Conservation (phyloP, 192 early-diverging fungal species). For the Borealophlyctis nickersoniae region DNA sequence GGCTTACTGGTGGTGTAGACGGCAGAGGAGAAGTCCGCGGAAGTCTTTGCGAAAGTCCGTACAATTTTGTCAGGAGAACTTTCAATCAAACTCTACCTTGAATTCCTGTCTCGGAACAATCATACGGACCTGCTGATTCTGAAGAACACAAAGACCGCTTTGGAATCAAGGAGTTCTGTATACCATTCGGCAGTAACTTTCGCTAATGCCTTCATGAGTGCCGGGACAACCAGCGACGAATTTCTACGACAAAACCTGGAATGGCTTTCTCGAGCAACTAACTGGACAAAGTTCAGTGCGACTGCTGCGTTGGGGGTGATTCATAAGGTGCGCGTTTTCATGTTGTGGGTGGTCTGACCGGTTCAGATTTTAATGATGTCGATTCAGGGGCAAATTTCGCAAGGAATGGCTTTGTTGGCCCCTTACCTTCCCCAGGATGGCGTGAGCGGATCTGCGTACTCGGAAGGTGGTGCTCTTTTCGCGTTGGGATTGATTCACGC, state of each 20-base stretch:
- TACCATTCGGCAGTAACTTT: conserved; percentile 95
- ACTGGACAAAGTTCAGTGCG: conserved; percentile 99
- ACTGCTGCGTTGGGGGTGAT: conserved; percentile 97
- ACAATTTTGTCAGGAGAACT: conserved; percentile 86
- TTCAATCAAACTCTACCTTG: conserved; percentile 87
- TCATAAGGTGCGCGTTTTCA: conserved; percentile 74
- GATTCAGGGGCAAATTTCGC: conserved; percentile 77
- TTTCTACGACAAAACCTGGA: conserved; percentile 96
- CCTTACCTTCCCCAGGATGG: conserved; percentile 95
- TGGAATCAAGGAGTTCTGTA: conserved; percentile 88
- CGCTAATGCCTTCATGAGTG: conserved; percentile 97
- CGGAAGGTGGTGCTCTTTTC: conserved; percentile 96
- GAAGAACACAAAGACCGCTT: conserved; percentile 86
- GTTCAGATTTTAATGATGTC: too few relatives aligned
- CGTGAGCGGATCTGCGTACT: conserved; percentile 81
- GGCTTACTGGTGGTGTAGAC: conserved; percentile 6
- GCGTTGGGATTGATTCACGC: conserved; percentile 96
- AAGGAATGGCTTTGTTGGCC: conserved; percentile 75
- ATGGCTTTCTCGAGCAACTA: conserved; percentile 94
- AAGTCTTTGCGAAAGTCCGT: conserved; percentile 56
- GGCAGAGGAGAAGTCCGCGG: conserved; percentile 20
- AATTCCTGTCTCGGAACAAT: conserved; percentile 96
- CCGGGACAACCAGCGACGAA: conserved; percentile 96
- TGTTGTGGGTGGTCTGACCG: background rate
- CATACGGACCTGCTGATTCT: conserved; percentile 93